phyloP scores from a whole-genome alignment of 1,139 yeast species.

The Geotrichum candidum region DNA sequence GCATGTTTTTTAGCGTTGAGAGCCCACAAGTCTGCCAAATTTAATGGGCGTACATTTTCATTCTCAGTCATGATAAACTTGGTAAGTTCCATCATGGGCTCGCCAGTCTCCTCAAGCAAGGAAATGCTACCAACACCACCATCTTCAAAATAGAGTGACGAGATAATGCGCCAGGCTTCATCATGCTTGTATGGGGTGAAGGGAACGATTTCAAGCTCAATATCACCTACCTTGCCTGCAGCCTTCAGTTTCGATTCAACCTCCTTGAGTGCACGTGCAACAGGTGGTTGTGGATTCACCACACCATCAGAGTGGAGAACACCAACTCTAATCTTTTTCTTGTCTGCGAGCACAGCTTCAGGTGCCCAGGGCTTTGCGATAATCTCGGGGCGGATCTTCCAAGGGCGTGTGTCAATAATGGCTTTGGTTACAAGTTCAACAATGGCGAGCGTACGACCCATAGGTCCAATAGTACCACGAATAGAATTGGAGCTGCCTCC shows the following conservation, averaged over 20 bases:
- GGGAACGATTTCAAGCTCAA: slow-evolving; percentile 38
- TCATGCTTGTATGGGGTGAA: slow-evolving; percentile 41
- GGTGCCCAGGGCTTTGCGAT: slow-evolving; percentile 47
- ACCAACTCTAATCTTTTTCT: slow-evolving; percentile 35
- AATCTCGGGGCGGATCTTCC: slow-evolving; percentile 48
- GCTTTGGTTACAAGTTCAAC: slow-evolving; percentile 50
- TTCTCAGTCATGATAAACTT: slow-evolving; percentile 19
- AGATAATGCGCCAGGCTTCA: slow-evolving; percentile 36
- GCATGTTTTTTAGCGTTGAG: slow-evolving; percentile 32
- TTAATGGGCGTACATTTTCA: slow-evolving; percentile 22
- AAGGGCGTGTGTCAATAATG: slow-evolving; percentile 49
- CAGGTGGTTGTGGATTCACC: slow-evolving; percentile 47
- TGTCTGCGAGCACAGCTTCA: slow-evolving; percentile 32
- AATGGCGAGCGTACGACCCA: slow-evolving; percentile 48
- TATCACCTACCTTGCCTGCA: slow-evolving; percentile 24
- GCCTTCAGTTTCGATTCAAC: slow-evolving; percentile 30
- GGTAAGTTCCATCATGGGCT: slow-evolving; percentile 37
- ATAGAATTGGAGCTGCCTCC: slow-evolving; percentile 44
- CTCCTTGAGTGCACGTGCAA: slow-evolving; percentile 38
- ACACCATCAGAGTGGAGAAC: slow-evolving; percentile 33
- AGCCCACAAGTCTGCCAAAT: slow-evolving; percentile 37
- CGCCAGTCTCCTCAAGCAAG: slow-evolving; percentile 41
- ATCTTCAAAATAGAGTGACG: slow-evolving; percentile 44
- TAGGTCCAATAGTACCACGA: slow-evolving; percentile 43
- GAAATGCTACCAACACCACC: slow-evolving; percentile 40